Base-by-base conservation (phyloP, 2,329 filamentous ascomycete genomes). In the Colletotrichum musae region DNA sequence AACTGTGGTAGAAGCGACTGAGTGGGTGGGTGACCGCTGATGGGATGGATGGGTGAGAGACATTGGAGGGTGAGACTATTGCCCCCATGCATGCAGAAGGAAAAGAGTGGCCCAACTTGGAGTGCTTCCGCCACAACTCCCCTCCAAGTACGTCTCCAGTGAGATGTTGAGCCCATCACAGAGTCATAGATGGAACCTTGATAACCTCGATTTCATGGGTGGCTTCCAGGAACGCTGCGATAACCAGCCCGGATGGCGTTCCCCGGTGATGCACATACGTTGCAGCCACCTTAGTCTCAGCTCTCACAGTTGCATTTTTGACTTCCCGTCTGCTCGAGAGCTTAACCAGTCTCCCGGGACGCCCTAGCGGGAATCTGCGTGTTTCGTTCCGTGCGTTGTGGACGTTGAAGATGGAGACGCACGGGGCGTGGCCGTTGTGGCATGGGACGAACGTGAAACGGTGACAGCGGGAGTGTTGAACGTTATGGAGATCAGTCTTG, bases 61-160 rank as follows among this genome's bases (percentile, higher is more conserved):
- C n/a, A n/a, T n/a, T n/a, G n/a, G 21, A 21, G 32, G 13, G 24
- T 60, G 66, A 60, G 56, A 57, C 56, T 18, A 24, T 10, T 12
- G 28, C 15, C 7, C 10, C 48, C 18, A 28, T 28, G 21, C 39
- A 18, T 10, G 28, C n/a, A 16, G 26, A 15, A 26, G 12, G 5
- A 15, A 5, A 15, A 2, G 6, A 6, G 36, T 16, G 36, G 4
- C 15, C 48, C 36, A 6, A 13, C 5, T 6, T 36, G 21, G 15
- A 21, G 24, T 53, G 47, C 36, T 26, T 43, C 47, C 6, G 36
- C 10, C 47, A 9, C 6, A 7, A n/a, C 16, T 24, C 47, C 10
- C 18, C 16, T 50, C 47, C 10, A 12, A 16, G 47, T 18, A 18
- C n/a, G 3, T 50, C 21, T 50, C n/a, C 47, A 21, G 21, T n/a